These are phyloP conservation scores for Kluyveromyces marxianus DNA, from an alignment of 1,139 yeast species.

Conservation along the genomic window DNA sequence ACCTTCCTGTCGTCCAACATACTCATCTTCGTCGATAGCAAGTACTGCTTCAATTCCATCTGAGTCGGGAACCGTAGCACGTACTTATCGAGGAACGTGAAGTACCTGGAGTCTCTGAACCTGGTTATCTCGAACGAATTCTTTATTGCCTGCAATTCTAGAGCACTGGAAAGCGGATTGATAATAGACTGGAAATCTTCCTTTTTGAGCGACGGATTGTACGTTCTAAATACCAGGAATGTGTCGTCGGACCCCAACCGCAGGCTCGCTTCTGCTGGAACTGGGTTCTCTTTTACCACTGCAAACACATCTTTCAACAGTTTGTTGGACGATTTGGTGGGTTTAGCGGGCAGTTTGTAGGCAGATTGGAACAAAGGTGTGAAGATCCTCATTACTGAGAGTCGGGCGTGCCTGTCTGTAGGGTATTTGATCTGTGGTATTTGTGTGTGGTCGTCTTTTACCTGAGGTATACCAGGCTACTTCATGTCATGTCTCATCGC, in stretches of 20 bases:
- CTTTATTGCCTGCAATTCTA: not conserved
- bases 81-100: conserved; percentile 26
- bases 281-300: conserved; percentile 1
- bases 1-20: conserved; percentile 17
- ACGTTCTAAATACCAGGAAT: conserved; percentile 13
- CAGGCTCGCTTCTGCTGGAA: not conserved
- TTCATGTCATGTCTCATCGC: too few relatives aligned
- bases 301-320: conserved; percentile 1
- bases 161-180: conserved; percentile 7
- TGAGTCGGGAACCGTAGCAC: conserved; percentile 18
- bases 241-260: not conserved
- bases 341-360: too few relatives aligned
- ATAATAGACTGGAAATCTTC: conserved; percentile 16
- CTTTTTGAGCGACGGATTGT: conserved; percentile 18
- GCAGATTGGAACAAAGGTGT: too few relatives aligned
- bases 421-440: too few relatives aligned
- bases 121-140: conserved; percentile 16
- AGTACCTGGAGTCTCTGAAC: conserved; percentile 25
- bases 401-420: too few relatives aligned
- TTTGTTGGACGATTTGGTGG: not conserved
- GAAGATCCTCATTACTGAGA: too few relatives aligned
- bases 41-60: conserved; percentile 13
- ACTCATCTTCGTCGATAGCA: conserved; percentile 10
- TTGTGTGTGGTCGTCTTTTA: too few relatives aligned
- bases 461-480: too few relatives aligned